A percentile compares a stretch with the other conserved stretches of the same genome.
These are phyloP conservation scores for Boletus mariae DNA, from an alignment of 1,284 basidiomycete genomes.

Conservation along the genomic window DNA sequence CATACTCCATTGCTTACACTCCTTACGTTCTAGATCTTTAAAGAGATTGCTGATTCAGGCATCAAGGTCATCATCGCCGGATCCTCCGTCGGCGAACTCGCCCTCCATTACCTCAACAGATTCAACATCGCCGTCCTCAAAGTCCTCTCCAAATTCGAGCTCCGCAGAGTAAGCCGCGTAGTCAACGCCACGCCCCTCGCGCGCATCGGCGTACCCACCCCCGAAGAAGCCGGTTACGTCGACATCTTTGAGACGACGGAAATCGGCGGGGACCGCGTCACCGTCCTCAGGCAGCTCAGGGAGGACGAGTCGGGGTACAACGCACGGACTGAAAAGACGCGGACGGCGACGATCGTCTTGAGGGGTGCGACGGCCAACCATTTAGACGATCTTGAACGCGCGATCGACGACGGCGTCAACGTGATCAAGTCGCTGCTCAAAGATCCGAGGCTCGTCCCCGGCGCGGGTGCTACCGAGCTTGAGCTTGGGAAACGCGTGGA, in stretches of 20 bases:
- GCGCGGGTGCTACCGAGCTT: slow-evolving; percentile 92
- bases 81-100: slow-evolving; percentile 91
- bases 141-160: slow-evolving; percentile 97
- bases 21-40: slow-evolving; percentile 61
- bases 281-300: slow-evolving; percentile 87
- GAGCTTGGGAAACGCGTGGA: slow-evolving; percentile 86
- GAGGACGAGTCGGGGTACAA: slow-evolving; percentile 59
- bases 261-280: slow-evolving; percentile 97
- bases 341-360: slow-evolving; percentile 91
- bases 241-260: slow-evolving; percentile 96
- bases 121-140: slow-evolving; percentile 94
- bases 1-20: neutral
- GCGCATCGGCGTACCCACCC: slow-evolving; percentile 90
- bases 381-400: slow-evolving; percentile 93
- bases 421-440: slow-evolving; percentile 93
- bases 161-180: slow-evolving; percentile 90
- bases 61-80: slow-evolving; percentile 94
- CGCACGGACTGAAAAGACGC: slow-evolving; percentile 59
- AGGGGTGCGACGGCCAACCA: slow-evolving; percentile 96
- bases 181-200: slow-evolving; percentile 96
- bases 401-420: slow-evolving; percentile 96
- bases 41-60: slow-evolving; percentile 95
- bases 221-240: slow-evolving; percentile 93
- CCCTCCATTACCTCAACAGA: slow-evolving; percentile 95
- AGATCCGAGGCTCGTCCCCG: slow-evolving; percentile 88